phyloP scores from a whole-genome alignment of 805 yeast species.

The Metschnikowia hibisci region DNA sequence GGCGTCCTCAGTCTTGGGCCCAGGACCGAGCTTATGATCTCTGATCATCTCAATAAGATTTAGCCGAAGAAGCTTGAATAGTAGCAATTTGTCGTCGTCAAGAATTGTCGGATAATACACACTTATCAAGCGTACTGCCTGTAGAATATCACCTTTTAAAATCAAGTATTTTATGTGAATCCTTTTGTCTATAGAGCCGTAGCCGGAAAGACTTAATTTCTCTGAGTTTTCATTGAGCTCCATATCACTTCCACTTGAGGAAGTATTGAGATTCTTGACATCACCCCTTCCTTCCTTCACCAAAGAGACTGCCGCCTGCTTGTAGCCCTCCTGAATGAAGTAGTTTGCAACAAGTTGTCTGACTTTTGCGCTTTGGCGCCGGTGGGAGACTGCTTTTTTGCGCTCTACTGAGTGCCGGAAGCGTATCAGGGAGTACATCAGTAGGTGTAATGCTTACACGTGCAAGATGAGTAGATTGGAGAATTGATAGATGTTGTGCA shows the following conservation, averaged over 20 bases:
- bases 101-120: constrained; percentile 60
- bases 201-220: constrained; percentile 29
- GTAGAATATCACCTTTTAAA: constrained; percentile 56
- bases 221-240: background rate
- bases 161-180: constrained; percentile 51
- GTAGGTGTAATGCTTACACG: background rate
- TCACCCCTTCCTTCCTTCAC: constrained; percentile 48
- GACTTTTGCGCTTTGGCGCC: constrained; percentile 29
- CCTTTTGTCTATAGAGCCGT: constrained; percentile 50
- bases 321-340: constrained; percentile 74
- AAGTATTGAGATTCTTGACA: background rate
- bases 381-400: constrained; percentile 16
- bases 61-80: constrained; percentile 68
- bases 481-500: background rate
- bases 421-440: constrained; percentile 8
- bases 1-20: constrained; percentile 2
- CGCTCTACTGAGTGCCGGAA: constrained; percentile 7
- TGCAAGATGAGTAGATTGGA: background rate
- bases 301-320: constrained; percentile 59
- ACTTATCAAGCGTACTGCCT: constrained; percentile 55
- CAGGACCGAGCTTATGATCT: constrained; percentile 28
- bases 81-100: constrained; percentile 59
- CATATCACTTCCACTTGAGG: background rate
- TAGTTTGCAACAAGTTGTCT: constrained; percentile 64
- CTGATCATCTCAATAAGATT: constrained; percentile 80